A percentile compares a stretch with the other conserved stretches of the same genome.
These are phyloP conservation scores for Truncatella angustata DNA, from an alignment of 2,329 filamentous ascomycete species.

Conservation along the genomic window DNA sequence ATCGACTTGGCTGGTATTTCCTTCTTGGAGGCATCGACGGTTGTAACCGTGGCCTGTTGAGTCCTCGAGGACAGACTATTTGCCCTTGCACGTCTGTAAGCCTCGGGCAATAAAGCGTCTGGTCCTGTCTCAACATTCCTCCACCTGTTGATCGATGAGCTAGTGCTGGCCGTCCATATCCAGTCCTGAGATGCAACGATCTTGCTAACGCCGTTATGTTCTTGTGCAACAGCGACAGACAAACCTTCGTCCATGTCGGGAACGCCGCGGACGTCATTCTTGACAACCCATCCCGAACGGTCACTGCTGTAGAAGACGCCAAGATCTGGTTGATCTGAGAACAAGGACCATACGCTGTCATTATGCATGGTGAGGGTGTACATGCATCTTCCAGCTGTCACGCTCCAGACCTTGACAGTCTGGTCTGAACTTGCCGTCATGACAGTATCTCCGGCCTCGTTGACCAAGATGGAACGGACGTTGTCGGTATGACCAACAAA, in stretches of 20 bases:
- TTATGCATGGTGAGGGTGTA: conserved; percentile 99
- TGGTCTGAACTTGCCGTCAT: conserved; percentile 94
- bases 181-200: conserved; percentile 68
- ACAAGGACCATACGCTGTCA: conserved; percentile 95
- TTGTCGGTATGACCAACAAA: conserved; percentile 97
- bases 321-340: conserved; percentile 81
- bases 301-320: conserved; percentile 94
- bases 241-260: conserved; percentile 79
- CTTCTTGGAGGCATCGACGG: conserved; percentile 43
- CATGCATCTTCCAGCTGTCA: conserved; percentile 93
- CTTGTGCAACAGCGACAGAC: conserved; percentile 86
- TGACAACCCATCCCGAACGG: conserved; percentile 88
- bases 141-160: conserved; percentile 92
- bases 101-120: conserved; percentile 64
- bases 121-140: conserved; percentile 76
- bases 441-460: conserved; percentile 83
- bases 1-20: conserved; percentile 77
- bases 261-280: conserved; percentile 81
- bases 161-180: conserved; percentile 87
- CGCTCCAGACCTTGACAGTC: conserved; percentile 97
- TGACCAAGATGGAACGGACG: conserved; percentile 86
- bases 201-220: conserved; percentile 78
- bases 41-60: conserved; percentile 28
- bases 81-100: conserved; percentile 45
- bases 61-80: conserved; percentile 37